Conservation (phyloP, 192 early-diverging fungal genomes). For the Gonapodya prolifera region DNA sequence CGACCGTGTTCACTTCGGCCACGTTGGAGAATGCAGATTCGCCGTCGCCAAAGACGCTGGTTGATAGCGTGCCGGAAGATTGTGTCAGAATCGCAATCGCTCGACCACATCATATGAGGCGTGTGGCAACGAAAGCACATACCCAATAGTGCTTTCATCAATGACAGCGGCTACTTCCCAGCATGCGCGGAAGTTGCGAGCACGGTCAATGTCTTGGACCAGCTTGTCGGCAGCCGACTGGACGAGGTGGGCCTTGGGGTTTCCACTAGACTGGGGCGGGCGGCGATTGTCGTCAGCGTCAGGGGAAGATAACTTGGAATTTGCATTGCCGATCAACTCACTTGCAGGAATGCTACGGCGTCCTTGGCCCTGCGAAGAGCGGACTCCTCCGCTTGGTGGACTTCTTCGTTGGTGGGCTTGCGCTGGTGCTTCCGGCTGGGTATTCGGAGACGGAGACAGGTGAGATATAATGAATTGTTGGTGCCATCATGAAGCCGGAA, state of each 20-base stretch:
- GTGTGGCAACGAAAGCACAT: background rate
- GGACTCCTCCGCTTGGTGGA: background rate
- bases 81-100: background rate
- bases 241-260: background rate
- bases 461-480: too few species aligned
- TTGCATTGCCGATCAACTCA: background rate
- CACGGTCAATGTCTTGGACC: background rate
- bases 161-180: background rate
- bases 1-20: background rate
- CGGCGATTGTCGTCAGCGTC: too few species aligned
- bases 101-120: background rate
- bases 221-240: background rate
- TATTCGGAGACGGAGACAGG: background rate
- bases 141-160: background rate
- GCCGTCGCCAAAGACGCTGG: background rate
- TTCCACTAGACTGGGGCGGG: background rate
- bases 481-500: too few species aligned
- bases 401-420: background rate
- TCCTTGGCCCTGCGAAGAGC: background rate
- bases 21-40: background rate
- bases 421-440: background rate
- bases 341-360: background rate
- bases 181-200: background rate
- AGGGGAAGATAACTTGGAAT: background rate
- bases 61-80: background rate